Base-by-base conservation (phyloP, 257 asterid genomes). In the Agastache rugosa region DNA sequence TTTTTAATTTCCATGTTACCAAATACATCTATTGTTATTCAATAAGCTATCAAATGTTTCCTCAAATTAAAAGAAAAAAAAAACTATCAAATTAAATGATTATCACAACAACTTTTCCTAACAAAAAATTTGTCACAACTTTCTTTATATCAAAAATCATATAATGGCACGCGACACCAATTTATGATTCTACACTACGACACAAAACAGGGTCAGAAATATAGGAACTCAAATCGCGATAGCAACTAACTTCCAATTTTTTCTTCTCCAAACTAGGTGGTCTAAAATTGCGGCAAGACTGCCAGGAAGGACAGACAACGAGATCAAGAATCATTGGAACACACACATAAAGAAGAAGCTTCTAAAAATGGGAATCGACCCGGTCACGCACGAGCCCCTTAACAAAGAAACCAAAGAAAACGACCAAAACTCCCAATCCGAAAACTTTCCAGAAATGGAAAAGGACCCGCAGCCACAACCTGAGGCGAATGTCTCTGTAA, bases 321-420 rank as follows among this genome's bases (percentile, higher is more conserved):
- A 93, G 85, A 93, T 93, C 58, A 93, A 93, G 79, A 93, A 93
- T 67, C 98, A 93, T 4, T 93, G 98, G 98, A 93, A 93, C 81
- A 93, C 98, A 0, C 98, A 93, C 56, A 93, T 93, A 65, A 93
- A 93, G 88, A 93, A 93, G 70, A 91, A 93, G 71, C 97, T 93
- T 54, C 63, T 93, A 2, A 93, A 90, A 77, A 87, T 88, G 95
- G 98, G 97, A 27, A 90, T 93, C 42, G 97, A 93, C 55, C 98
- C 97, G 0, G 90, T 93, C 50, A 91, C 97, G 5, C 98, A 93
- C 75, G 84, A 91, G 67, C 92, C 91, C 42, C 83, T 91, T 37
- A 73, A 77, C 22, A 85, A 77, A 66, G 83, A 80, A 60, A 76
- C 67, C 10, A 75, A 77, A 14, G 74, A 80, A 60, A 72, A 17